Evolutionary conservation across 805 yeast species (phyloP).

Genomic region (Kazachstania viticola): DNA sequence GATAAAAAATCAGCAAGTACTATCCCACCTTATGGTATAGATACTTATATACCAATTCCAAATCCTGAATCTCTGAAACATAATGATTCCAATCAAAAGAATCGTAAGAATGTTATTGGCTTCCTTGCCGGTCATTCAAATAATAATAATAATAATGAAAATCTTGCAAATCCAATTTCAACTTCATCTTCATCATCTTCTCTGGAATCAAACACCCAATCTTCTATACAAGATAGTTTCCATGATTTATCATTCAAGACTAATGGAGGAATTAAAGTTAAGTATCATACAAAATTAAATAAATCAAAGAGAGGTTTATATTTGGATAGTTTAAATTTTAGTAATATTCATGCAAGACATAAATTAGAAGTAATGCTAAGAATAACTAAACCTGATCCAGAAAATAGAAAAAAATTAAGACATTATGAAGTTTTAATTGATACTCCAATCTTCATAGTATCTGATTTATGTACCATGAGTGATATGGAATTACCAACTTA

Average conservation of each 20-base stretch:
- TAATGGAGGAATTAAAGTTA: constrained; percentile 12
- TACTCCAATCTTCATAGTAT: constrained; percentile 50
- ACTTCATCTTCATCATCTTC: neutral
- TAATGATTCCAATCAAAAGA: neutral
- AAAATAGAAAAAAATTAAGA: constrained; percentile 37
- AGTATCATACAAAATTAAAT: constrained; percentile 13
- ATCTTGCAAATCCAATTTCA: too few relatives aligned
- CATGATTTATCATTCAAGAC: constrained; percentile 2
- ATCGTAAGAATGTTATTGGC: constrained; percentile 6
- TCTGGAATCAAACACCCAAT: neutral
- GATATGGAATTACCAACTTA: constrained; percentile 31
- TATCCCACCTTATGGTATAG: constrained; percentile 26
- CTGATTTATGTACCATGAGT: constrained; percentile 30
- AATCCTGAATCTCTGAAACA: constrained; percentile 5
- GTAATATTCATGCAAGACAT: constrained; percentile 52
- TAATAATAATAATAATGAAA: neutral
- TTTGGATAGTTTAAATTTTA: constrained; percentile 50
- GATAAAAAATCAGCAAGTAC: constrained; percentile 14
- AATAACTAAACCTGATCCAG: constrained; percentile 49
- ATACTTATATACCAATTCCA: constrained; percentile 10
- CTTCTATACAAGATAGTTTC: constrained; percentile 1
- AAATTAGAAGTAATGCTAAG: constrained; percentile 59
- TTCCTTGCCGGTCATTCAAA: constrained; percentile 9
- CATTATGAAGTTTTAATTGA: constrained; percentile 76
- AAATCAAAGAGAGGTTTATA: constrained; percentile 30